Percentiles rank a stretch among this genome's conserved stretches.
Conservation (phyloP, 108 stramenopile species). For the Fistulifera pelliculosa region DNA sequence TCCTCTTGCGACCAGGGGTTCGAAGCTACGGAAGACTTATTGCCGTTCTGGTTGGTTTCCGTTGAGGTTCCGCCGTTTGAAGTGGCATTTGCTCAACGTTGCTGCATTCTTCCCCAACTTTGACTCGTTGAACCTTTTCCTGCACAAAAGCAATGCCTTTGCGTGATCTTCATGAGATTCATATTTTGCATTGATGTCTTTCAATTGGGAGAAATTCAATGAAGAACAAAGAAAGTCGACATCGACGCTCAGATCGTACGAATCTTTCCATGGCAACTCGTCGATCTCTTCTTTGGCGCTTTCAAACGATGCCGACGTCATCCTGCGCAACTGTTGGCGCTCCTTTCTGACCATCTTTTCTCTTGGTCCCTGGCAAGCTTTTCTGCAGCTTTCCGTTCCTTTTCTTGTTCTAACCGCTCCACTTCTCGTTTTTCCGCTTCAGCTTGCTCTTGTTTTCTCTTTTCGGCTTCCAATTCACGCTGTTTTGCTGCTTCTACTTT, state of each 20-base stretch:
- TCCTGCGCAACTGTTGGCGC: constrained; percentile 29
- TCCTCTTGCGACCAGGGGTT: constrained; percentile 86
- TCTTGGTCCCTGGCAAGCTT: constrained; percentile 60
- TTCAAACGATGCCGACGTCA: constrained; percentile 7
- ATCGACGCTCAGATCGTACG: constrained; percentile 50
- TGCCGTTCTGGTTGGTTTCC: constrained; percentile 18
- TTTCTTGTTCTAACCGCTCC: constrained; percentile 40
- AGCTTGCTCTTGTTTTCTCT: constrained; percentile 33
- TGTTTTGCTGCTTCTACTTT: constrained; percentile 40
- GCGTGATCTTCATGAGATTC: not conserved
- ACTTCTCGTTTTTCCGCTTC: constrained; percentile 20
- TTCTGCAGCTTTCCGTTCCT: constrained; percentile 26
- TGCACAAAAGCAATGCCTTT: constrained; percentile 1
- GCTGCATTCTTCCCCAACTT: not conserved
- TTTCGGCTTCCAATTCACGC: constrained; percentile 34
- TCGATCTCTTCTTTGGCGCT: not conserved
- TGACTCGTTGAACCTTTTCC: not conserved
- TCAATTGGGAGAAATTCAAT: constrained; percentile 21
- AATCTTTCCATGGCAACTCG: constrained; percentile 26
- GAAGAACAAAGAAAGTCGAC: constrained; percentile 43
- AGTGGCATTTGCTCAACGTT: constrained; percentile 11
- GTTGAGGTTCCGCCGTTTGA: not conserved
- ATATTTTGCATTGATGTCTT: constrained; percentile 6
- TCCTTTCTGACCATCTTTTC: constrained; percentile 76
- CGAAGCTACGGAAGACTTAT: constrained; percentile 12